Evolutionary conservation across 1,139 yeast genomes (phyloP).

Genomic region (Wickerhamiella infanticola): DNA sequence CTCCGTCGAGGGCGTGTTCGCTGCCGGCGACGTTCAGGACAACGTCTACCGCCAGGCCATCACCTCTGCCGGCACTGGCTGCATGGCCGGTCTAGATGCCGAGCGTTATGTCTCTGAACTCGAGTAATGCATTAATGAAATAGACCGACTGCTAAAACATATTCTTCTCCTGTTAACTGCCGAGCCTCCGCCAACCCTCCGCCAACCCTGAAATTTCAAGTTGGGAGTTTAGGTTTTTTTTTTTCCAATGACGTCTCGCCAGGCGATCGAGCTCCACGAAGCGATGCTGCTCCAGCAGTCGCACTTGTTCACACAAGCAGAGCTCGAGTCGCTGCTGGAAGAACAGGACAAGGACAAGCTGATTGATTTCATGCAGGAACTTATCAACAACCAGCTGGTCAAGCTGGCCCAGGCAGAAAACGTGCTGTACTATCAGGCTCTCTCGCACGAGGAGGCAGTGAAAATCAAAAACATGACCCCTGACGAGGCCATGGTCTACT

Average conservation of each 20-base stretch:
- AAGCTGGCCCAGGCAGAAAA: slow-evolving; percentile 53
- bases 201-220: not conserved
- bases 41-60: slow-evolving; percentile 95
- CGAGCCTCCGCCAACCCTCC: not conserved
- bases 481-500: slow-evolving; percentile 86
- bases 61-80: slow-evolving; percentile 97
- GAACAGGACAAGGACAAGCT: slow-evolving; percentile 26
- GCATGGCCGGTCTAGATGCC: slow-evolving; percentile 98
- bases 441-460: slow-evolving; percentile 21
- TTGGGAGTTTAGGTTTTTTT: not conserved
- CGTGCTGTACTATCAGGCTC: slow-evolving; percentile 59
- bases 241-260: slow-evolving; percentile 23
- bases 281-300: slow-evolving; percentile 37
- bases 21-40: slow-evolving; percentile 99
- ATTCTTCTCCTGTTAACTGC: no score
- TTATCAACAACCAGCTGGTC: slow-evolving; percentile 35
- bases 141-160: no score
- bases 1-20: slow-evolving; percentile 82
- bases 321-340: slow-evolving; percentile 35
- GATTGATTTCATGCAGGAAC: slow-evolving; percentile 47
- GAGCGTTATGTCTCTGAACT: slow-evolving; percentile 68
- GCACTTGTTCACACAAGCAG: slow-evolving; percentile 41
- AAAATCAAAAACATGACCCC: slow-evolving; percentile 52
- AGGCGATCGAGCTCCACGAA: slow-evolving; percentile 39
- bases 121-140: slow-evolving; percentile 23